Evolutionary conservation across 805 yeast genomes (phyloP).

Genomic region (Ogataea nakhonphanomensis): DNA sequence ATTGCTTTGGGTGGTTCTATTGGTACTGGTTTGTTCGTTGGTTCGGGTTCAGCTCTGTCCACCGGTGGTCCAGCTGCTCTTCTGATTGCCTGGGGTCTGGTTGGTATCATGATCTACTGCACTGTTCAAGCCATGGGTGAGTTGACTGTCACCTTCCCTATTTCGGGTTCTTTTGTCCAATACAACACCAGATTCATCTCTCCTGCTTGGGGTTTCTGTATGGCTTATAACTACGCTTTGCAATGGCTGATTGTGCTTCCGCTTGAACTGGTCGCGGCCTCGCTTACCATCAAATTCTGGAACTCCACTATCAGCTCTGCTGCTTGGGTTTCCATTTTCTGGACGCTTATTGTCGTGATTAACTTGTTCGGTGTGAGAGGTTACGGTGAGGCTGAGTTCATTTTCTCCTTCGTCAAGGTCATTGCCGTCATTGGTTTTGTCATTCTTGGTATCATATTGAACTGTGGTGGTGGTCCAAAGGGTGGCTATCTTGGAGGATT

Average conservation of each 20-base stretch:
- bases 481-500: conserved; percentile 56
- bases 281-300: conserved; percentile 51
- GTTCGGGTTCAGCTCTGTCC: conserved; percentile 59
- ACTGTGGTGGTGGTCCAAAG: conserved; percentile 61
- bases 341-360: conserved; percentile 44
- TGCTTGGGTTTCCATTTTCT: conserved; percentile 56
- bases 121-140: conserved; percentile 68
- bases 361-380: conserved; percentile 63
- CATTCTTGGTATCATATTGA: conserved; percentile 50
- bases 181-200: conserved; percentile 59
- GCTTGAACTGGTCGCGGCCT: conserved; percentile 52
- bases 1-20: conserved; percentile 82
- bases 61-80: conserved; percentile 76
- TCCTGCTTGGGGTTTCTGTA: conserved; percentile 58
- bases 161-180: conserved; percentile 59
- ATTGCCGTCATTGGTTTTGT: conserved; percentile 56
- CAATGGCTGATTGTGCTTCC: conserved; percentile 56
- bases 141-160: conserved; percentile 59
- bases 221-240: conserved; percentile 56
- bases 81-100: conserved; percentile 55
- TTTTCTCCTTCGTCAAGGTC: conserved; percentile 54
- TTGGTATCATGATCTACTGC: conserved; percentile 58
- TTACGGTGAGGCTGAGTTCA: conserved; percentile 67
- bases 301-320: conserved; percentile 43
- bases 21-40: conserved; percentile 81